phyloP scores from a whole-genome alignment of 768 basidiomycete species.

The Suillus ampliporus region DNA sequence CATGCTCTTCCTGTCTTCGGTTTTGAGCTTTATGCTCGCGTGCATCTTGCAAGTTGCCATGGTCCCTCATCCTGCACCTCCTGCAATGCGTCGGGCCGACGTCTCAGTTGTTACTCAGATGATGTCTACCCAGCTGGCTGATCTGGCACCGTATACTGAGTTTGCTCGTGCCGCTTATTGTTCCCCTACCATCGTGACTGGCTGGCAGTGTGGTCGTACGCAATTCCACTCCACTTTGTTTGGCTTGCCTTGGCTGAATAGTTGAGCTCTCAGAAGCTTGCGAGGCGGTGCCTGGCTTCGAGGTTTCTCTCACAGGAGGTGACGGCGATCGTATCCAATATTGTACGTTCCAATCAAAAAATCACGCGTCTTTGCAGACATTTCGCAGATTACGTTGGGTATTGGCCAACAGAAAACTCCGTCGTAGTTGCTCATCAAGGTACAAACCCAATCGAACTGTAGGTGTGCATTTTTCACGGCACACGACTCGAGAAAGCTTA shows the following conservation, averaged over 20 bases:
- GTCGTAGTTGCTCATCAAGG: slow-evolving; percentile 69
- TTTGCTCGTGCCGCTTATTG: slow-evolving; percentile 66
- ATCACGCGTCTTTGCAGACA: neutral
- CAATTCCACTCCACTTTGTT: slow-evolving; percentile 8
- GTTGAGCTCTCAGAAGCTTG: slow-evolving; percentile 27
- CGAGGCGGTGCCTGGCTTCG: slow-evolving; percentile 49
- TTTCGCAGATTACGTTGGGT: slow-evolving; percentile 57
- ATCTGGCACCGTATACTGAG: slow-evolving; percentile 52
- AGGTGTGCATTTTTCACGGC: slow-evolving; percentile 17
- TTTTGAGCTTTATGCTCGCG: neutral
- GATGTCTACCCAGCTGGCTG: slow-evolving; percentile 38
- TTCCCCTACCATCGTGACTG: slow-evolving; percentile 38
- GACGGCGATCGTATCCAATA: slow-evolving; percentile 53
- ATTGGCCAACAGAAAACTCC: slow-evolving; percentile 53
- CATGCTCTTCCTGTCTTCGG: slow-evolving; percentile 2
- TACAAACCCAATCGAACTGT: slow-evolving; percentile 63
- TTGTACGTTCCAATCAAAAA: slow-evolving; percentile 39
- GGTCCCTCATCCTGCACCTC: slow-evolving; percentile 1
- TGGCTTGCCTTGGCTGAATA: neutral
- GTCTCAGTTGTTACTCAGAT: slow-evolving; percentile 28
- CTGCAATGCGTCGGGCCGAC: slow-evolving; percentile 4
- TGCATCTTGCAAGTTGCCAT: slow-evolving; percentile 11
- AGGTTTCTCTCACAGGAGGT: slow-evolving; percentile 48
- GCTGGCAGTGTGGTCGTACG: slow-evolving; percentile 53
- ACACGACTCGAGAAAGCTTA: slow-evolving; percentile 3